Base-by-base conservation (phyloP, 495 filamentous ascomycete genomes). In the Cryomyces antarcticus region DNA sequence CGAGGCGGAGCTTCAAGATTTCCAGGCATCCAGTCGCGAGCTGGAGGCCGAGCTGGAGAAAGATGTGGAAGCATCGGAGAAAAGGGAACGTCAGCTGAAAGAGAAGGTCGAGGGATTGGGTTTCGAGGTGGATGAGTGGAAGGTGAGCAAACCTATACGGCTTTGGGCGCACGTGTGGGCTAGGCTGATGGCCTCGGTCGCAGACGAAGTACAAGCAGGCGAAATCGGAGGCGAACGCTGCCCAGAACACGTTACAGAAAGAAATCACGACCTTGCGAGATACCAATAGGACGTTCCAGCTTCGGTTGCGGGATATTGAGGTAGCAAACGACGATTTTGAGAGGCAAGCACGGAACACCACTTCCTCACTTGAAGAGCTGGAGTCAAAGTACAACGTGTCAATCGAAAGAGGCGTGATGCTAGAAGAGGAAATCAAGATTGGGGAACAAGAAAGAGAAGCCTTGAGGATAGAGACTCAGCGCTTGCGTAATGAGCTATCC, bases 271-370 rank as follows among this genome's bases (percentile, higher is more conserved):
- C 69, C 6, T 68, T 97, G 46, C 78, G 89, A 47, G 88, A 96
- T 37, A 54, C 75, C 17, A 88, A 84, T 57, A 68, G 92, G 49
- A 76, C 80, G 17, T 56, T 94, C 38, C 78, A 87, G 53, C 65
- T 93, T 37, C 80, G 71, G 57, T 60, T 97, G 40, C 76, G 89
- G 45, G 92, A 97, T 53, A 94, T 89, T 46, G 89, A 97, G 59
- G 92, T 97, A 31, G 80, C 81, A 49, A 97, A 97, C 61, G 89
- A 97, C 69, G 89, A 97, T 57, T 94, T 85, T 56, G 89, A 97
- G 62, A 77, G 87, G 45, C 86, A 96, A 61, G 86, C 88, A 45
- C 75, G 89, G 46, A 84, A 93, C 53, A 93, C 84, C 12, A 81
- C 80, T 12, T 93, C 88, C 37, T 95, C 88, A 44, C 71, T 95